A percentile compares a stretch with the other conserved stretches of the same genome.
These are phyloP conservation scores for Aureobasidium namibiae DNA, from an alignment of 2,329 filamentous ascomycete species.

Conservation along the genomic window DNA sequence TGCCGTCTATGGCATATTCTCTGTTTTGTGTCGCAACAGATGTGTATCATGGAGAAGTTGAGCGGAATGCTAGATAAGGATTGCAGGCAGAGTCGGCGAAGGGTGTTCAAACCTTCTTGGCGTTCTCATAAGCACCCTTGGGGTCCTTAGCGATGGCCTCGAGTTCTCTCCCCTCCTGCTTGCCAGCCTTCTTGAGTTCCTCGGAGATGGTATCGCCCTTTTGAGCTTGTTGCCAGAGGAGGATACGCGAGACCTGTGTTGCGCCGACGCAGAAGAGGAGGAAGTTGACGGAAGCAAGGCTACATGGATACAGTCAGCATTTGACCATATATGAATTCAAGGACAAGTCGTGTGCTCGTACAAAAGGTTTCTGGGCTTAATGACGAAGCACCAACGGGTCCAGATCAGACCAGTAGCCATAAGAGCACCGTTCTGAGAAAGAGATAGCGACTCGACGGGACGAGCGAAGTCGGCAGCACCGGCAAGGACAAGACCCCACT, in stretches of 20 bases:
- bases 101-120: constrained; percentile 20
- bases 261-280: constrained; percentile 85
- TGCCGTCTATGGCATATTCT: neutral
- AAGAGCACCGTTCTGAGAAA: constrained; percentile 85
- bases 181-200: constrained; percentile 35
- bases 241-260: constrained; percentile 72
- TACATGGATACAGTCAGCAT: constrained; percentile 27
- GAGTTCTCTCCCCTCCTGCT: constrained; percentile 28
- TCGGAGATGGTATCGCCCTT: constrained; percentile 40
- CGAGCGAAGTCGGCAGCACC: constrained; percentile 87
- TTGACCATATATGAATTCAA: neutral
- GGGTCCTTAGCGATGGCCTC: constrained; percentile 25
- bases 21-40: neutral
- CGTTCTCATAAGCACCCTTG: constrained; percentile 29
- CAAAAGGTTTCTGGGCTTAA: constrained; percentile 88
- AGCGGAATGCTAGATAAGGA: neutral
- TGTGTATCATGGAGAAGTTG: neutral
- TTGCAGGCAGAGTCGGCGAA: neutral
- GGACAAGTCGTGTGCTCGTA: constrained; percentile 34
- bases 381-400: constrained; percentile 98
- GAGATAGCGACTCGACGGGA: constrained; percentile 83
- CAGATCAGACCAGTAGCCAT: constrained; percentile 91
- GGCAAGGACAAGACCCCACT: constrained; percentile 88
- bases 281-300: constrained; percentile 93
- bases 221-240: constrained; percentile 53